Conservation (phyloP, 129 eudicot species). For the Rutidosis leptorrhynchoides region DNA sequence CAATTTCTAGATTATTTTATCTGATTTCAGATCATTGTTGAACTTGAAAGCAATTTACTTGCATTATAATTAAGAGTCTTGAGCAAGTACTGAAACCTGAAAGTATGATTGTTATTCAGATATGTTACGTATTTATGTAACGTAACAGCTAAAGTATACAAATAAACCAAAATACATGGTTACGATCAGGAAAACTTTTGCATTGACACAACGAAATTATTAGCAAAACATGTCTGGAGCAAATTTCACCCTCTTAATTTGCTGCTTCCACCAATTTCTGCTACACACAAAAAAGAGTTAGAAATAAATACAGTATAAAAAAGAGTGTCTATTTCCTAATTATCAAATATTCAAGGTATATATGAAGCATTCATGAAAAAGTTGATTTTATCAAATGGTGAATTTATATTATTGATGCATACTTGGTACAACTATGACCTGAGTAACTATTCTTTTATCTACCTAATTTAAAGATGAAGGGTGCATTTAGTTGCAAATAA, state of each 20-base stretch:
- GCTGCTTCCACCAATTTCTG: slow-evolving; percentile 54
- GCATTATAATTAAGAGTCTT: too few species aligned
- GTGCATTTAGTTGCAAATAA: too few species aligned
- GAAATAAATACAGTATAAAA: too few species aligned
- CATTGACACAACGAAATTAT: slow-evolving; percentile 32
- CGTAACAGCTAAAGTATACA: background rate
- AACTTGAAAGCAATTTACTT: slow-evolving; percentile 13
- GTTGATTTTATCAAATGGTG: background rate
- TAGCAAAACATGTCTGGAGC: slow-evolving; percentile 11
- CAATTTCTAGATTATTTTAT: slow-evolving; percentile 1
- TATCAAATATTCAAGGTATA: background rate
- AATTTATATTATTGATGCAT: background rate
- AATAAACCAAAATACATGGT: too few species aligned
- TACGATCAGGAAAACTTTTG: slow-evolving; percentile 20
- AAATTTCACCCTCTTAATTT: slow-evolving; percentile 29
- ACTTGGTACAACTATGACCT: too few species aligned
- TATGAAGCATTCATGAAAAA: background rate
- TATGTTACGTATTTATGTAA: slow-evolving; percentile 19
- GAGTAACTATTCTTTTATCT: background rate
- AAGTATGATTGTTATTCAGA: slow-evolving; percentile 27
- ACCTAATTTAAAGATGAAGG: background rate
- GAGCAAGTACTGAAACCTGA: background rate
- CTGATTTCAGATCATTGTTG: slow-evolving; percentile 1
- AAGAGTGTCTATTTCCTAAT: too few species aligned
- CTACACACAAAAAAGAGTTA: slow-evolving; percentile 18